phyloP scores from a whole-genome alignment of 257 asterid species.

The Solanum chmielewskii region DNA sequence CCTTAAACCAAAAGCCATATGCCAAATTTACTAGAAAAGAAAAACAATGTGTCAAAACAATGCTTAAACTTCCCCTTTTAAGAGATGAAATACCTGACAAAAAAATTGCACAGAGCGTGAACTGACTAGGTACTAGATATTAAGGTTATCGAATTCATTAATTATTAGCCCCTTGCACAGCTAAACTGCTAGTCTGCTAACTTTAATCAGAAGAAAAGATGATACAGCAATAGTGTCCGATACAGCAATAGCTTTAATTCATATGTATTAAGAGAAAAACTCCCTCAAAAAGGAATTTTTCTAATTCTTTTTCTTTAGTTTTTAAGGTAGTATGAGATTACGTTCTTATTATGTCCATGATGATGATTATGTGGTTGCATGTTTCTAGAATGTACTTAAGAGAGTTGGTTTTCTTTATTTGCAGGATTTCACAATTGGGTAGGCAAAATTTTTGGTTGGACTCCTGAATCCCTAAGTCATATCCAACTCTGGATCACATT shows the following conservation, averaged over 20 bases:
- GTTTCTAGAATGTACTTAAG: background rate
- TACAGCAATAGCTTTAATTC: background rate
- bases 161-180: background rate
- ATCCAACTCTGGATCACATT: background rate
- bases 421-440: background rate
- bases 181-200: background rate
- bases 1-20: slow-evolving; percentile 80
- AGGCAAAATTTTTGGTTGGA: background rate
- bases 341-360: background rate
- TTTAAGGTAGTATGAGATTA: background rate
- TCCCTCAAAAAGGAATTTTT: background rate
- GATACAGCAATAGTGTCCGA: background rate
- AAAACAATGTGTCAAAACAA: background rate
- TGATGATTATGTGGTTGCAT: background rate
- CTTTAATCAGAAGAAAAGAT: too few species aligned
- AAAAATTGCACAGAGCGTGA: background rate
- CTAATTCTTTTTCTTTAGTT: background rate
- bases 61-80: background rate
- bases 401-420: background rate
- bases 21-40: slow-evolving; percentile 70
- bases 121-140: background rate
- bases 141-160: background rate
- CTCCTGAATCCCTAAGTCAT: background rate
- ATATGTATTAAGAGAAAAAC: background rate
- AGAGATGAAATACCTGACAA: background rate